Evolutionary conservation across 176 grass and related monocot species (phyloP).

Genomic region (Calamus simplicifolius): DNA sequence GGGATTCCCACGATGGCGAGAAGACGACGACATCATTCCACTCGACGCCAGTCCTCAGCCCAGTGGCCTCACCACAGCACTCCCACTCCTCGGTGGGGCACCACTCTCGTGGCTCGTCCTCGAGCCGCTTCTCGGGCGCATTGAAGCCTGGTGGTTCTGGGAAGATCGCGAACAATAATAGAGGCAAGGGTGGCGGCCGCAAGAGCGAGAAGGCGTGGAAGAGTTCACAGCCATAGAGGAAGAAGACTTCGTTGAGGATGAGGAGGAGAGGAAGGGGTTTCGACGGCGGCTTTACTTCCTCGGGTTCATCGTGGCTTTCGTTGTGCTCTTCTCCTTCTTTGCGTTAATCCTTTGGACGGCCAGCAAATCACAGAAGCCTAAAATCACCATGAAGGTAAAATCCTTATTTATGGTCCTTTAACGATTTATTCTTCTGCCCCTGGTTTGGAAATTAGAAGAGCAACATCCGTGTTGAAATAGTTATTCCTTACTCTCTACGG

Average conservation of each 20-base stretch:
- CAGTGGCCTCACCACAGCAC: slow-evolving; percentile 61
- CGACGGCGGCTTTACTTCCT: slow-evolving; percentile 57
- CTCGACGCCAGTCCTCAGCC: slow-evolving; percentile 61
- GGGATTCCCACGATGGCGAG: slow-evolving; percentile 53
- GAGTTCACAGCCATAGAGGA: slow-evolving; percentile 79
- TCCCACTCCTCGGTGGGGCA: slow-evolving; percentile 70
- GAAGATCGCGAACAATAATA: slow-evolving; percentile 24
- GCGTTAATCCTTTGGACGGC: slow-evolving; percentile 93
- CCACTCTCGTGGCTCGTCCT: slow-evolving; percentile 49
- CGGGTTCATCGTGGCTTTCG: slow-evolving; percentile 46
- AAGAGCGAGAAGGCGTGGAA: slow-evolving; percentile 33
- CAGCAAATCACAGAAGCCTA: slow-evolving; percentile 74
- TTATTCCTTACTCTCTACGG: no score
- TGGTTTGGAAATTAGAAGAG: no score
- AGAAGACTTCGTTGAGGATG: slow-evolving; percentile 51
- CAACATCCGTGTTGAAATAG: no score
- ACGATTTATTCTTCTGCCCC: no score
- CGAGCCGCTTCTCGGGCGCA: slow-evolving; percentile 60
- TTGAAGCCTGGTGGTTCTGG: slow-evolving; percentile 2
- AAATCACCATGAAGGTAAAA: slow-evolving; percentile 50
- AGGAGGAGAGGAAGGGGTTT: slow-evolving; percentile 32
- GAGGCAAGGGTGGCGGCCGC: neutral
- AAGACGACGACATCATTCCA: slow-evolving; percentile 74
- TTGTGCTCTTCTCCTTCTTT: slow-evolving; percentile 83
- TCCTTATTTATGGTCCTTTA: neutral